A percentile compares a stretch with the other conserved stretches of the same genome.
These are phyloP conservation scores for Protea cynaroides DNA, from an alignment of 164 flowering plant species.

Conservation along the genomic window DNA sequence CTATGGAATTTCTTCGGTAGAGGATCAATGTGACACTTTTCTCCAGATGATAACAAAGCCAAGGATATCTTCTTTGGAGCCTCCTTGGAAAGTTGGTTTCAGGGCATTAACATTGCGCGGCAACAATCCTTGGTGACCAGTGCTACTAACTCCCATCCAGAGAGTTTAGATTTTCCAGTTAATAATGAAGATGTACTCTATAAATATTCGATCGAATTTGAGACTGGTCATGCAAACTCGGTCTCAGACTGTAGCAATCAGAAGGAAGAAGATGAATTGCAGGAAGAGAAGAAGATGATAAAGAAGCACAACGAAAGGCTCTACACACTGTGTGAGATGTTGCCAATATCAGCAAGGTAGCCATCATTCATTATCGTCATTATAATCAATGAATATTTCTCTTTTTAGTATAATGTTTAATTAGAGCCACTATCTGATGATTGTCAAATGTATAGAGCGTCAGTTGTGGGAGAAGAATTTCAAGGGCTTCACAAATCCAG, in stretches of 20 bases:
- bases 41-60: conserved; percentile 16
- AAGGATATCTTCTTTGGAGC: conserved; percentile 27
- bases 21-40: conserved; percentile 27
- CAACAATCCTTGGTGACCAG: conserved; percentile 19
- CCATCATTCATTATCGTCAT: no score
- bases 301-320: conserved; percentile 90
- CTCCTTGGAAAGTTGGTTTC: conserved; percentile 19
- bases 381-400: no score
- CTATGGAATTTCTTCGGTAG: conserved; percentile 32
- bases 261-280: conserved; percentile 68
- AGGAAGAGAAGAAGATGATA: conserved; percentile 83
- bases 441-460: conserved; percentile 72
- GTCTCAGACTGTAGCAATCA: conserved; percentile 71
- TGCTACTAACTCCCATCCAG: conserved; percentile 14
- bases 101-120: conserved; percentile 21
- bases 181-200: conserved; percentile 26
- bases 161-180: conserved; percentile 16
- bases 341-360: conserved; percentile 92
- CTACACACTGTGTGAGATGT: conserved; percentile 64
- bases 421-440: not conserved
- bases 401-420: no score
- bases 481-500: no score
- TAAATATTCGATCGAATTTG: conserved; percentile 40
- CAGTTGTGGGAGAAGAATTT: conserved; percentile 84
- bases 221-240: conserved; percentile 40